Conservation (phyloP, 148 eudicot genomes). For the Spergularia bocconei region DNA sequence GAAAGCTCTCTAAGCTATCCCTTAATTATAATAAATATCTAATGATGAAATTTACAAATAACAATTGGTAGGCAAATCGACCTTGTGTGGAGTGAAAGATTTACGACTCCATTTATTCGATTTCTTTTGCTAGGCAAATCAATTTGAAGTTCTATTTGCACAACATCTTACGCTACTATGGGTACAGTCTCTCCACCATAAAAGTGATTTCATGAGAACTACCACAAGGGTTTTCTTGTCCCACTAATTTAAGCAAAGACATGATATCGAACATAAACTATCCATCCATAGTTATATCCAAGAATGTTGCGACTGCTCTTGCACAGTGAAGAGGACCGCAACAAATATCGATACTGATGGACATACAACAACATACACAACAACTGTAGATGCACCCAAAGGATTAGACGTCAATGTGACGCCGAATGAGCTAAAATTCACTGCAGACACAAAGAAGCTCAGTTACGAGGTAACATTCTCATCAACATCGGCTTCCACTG, state of each 20-base stretch:
- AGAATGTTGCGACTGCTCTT: slow-evolving; percentile 18
- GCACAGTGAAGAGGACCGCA: slow-evolving; percentile 52
- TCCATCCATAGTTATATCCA: slow-evolving; percentile 65
- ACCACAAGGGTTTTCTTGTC: slow-evolving; percentile 50
- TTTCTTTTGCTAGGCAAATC: too few relatives aligned
- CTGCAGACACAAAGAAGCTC: slow-evolving; percentile 28
- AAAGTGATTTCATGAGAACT: slow-evolving; percentile 42
- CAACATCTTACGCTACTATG: slow-evolving; percentile 56
- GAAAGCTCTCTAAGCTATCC: too few relatives aligned
- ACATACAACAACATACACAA: slow-evolving; percentile 42
- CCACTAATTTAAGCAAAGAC: slow-evolving; percentile 36
- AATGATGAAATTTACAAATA: too few relatives aligned
- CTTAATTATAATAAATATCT: too few relatives aligned
- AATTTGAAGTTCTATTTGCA: too few relatives aligned
- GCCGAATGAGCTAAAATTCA: slow-evolving; percentile 48
- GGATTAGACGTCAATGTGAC: slow-evolving; percentile 46
- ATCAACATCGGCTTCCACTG: slow-evolving; percentile 13
- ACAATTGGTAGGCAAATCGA: too few relatives aligned
- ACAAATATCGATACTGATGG: slow-evolving; percentile 52
- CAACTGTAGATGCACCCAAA: slow-evolving; percentile 36
- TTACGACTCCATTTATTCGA: too few relatives aligned
- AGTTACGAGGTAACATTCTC: slow-evolving; percentile 41
- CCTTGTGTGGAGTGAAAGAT: too few relatives aligned
- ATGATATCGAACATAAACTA: slow-evolving; percentile 61
- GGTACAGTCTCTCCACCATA: slow-evolving; percentile 45